Base-by-base conservation (phyloP, 2,329 filamentous ascomycete genomes). In the Cordyceps cateniannulata region DNA sequence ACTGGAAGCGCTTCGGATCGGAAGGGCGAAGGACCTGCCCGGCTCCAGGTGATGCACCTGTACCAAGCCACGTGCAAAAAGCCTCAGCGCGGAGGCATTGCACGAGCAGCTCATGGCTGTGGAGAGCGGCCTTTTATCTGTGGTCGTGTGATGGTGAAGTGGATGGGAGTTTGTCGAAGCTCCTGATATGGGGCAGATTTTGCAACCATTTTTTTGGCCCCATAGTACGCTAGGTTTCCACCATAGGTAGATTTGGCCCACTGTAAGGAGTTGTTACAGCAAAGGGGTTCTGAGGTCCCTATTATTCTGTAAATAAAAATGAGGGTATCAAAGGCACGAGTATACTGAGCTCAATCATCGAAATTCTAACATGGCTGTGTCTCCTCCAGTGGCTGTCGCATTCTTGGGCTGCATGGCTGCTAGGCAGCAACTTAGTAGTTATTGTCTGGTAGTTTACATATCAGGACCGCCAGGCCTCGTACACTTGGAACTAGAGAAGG, bases 21-120 rank as follows among this genome's bases (percentile, higher is more conserved):
- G 45, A 2, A 51, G 27, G 18, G 44, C 38, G 44, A 9, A 62
- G 10, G 10, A 64, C 45, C 22, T 20, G 27, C 40, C 29, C 12
- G 64, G 29, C 47, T 73, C 71, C 10, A 73, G 48, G 40, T 67
- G 66, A 60, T 79, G 75, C 29, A 77, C 67, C 64, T 78, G 74
- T 3, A 70, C 69, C 29, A 83, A 70, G 32, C 74, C 79, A 62
- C 75, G 76, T 14, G 82, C 69, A 62, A 84, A 83, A n/a, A 77
- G 72, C 59, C 73, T 72, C 65, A 81, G 68, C 9, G 80, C 73
- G 32, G 73, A 71, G 7, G 71, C 73, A 62, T 78, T 76, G 63
- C 81, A 84, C 24, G 75, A 69, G 67, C 80, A 83, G 63, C 68
- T 73, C 80, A 83, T 83, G 52, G 63, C 68, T 63, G 56, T 40